Percentiles rank a stretch among this genome's conserved stretches.
phyloP scores from a whole-genome alignment of 139 green algal species.

The Tetradesmus obliquus region DNA sequence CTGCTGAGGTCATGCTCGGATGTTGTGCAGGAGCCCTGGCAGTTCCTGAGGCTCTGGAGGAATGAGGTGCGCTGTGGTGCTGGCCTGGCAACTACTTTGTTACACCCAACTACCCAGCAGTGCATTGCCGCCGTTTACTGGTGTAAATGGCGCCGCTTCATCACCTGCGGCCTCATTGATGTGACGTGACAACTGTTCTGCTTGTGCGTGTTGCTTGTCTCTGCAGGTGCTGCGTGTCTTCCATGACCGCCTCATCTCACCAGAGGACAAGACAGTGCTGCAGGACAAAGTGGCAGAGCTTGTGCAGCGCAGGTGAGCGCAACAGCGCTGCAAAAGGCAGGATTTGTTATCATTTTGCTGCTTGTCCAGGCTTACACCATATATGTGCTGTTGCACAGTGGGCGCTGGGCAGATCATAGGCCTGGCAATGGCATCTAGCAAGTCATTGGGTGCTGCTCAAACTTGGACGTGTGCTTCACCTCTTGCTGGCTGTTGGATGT shows the following conservation, averaged over 20 bases:
- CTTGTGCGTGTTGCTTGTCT: not conserved
- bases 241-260: conserved; percentile 86
- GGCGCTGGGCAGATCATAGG: not conserved
- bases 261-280: conserved; percentile 92
- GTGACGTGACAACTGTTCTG: too few species aligned
- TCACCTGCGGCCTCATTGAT: too few species aligned
- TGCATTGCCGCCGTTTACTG: too few species aligned
- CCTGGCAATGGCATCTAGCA: not conserved
- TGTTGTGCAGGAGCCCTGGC: conserved; percentile 79
- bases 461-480: conserved; percentile 27
- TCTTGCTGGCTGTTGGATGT: not conserved
- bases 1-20: conserved; percentile 84
- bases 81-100: too few species aligned
- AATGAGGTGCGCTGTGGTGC: conserved; percentile 76
- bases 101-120: too few species aligned
- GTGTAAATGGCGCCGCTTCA: too few species aligned
- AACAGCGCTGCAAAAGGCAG: not conserved
- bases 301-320: conserved; percentile 29
- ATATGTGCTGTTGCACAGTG: not conserved
- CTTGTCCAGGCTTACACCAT: too few species aligned
- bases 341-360: not conserved
- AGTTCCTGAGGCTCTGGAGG: conserved; percentile 90
- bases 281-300: conserved; percentile 73
- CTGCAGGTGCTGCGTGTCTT: conserved; percentile 80
- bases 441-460: not conserved